Conservation (phyloP, 2,329 filamentous ascomycete genomes). For the Reticulascus tulasneorum region DNA sequence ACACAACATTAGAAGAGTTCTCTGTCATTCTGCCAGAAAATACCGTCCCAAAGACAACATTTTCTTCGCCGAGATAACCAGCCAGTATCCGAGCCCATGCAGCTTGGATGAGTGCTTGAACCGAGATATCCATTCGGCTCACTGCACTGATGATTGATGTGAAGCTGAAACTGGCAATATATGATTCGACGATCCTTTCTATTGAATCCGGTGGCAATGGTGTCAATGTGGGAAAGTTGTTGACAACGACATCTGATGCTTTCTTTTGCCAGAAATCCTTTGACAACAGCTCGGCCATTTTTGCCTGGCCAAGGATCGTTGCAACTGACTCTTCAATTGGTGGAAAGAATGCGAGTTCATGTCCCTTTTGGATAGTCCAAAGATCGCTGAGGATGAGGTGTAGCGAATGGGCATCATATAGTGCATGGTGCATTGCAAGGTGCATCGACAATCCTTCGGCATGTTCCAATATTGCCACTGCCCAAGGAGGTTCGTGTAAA, state of each 20-base stretch:
- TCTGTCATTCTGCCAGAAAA: slow-evolving; percentile 69
- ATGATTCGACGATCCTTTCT: background rate
- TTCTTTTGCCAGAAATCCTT: slow-evolving; percentile 61
- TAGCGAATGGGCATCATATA: slow-evolving; percentile 81
- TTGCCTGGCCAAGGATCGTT: slow-evolving; percentile 36
- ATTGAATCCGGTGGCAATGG: slow-evolving; percentile 44
- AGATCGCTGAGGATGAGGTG: slow-evolving; percentile 61
- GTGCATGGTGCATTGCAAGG: slow-evolving; percentile 66
- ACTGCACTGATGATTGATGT: slow-evolving; percentile 52
- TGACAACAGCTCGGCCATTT: slow-evolving; percentile 23
- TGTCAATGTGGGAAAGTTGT: slow-evolving; percentile 73
- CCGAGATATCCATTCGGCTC: slow-evolving; percentile 56
- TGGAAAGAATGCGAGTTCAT: slow-evolving; percentile 1
- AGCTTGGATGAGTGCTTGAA: slow-evolving; percentile 73
- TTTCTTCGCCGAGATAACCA: slow-evolving; percentile 70
- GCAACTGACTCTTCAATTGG: slow-evolving; percentile 32
- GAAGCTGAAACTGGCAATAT: slow-evolving; percentile 25
- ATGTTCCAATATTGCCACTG: slow-evolving; percentile 42
- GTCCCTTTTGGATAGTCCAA: slow-evolving; percentile 19
- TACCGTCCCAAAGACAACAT: slow-evolving; percentile 74
- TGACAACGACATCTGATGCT: slow-evolving; percentile 51
- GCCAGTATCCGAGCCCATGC: slow-evolving; percentile 74
- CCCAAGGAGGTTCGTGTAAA: slow-evolving; percentile 59
- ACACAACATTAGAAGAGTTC: slow-evolving; percentile 54
- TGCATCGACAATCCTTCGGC: slow-evolving; percentile 29